Evolutionary conservation across 768 basidiomycete genomes (phyloP).

Genomic region (Collybiopsis luxurians): DNA sequence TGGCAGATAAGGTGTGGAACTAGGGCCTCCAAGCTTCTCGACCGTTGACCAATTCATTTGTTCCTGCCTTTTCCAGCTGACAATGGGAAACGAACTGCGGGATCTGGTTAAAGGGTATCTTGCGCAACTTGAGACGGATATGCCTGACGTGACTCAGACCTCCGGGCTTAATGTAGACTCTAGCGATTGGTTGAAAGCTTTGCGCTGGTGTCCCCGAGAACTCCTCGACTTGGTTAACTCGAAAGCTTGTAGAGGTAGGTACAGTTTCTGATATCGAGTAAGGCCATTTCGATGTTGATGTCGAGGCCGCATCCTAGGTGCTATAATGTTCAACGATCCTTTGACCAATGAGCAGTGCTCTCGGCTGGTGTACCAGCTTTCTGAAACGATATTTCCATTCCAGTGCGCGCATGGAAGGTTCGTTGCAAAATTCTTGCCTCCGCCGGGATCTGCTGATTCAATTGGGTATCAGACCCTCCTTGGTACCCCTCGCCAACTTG

Average conservation of each 20-base stretch:
- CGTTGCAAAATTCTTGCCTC: slow-evolving; percentile 5
- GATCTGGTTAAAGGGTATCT: slow-evolving; percentile 75
- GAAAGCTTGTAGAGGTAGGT: slow-evolving; percentile 88
- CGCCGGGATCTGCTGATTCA: slow-evolving; percentile 6
- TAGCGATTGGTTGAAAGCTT: slow-evolving; percentile 61
- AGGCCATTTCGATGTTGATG: neutral
- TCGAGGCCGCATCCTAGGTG: slow-evolving; percentile 49
- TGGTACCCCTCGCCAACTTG: slow-evolving; percentile 46
- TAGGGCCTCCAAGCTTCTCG: slow-evolving; percentile 9
- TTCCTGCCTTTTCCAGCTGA: slow-evolving; percentile 40
- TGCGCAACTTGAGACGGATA: slow-evolving; percentile 53
- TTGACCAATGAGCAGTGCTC: slow-evolving; percentile 68
- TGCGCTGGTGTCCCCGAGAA: slow-evolving; percentile 81
- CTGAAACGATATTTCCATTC: slow-evolving; percentile 80
- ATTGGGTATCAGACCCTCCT: slow-evolving; percentile 41
- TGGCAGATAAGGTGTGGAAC: slow-evolving; percentile 59
- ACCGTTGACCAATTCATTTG: slow-evolving; percentile 1
- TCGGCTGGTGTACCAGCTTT: slow-evolving; percentile 63
- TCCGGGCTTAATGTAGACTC: slow-evolving; percentile 12
- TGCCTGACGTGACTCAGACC: slow-evolving; percentile 23
- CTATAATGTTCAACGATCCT: slow-evolving; percentile 95
- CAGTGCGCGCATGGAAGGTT: slow-evolving; percentile 96
- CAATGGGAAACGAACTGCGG: slow-evolving; percentile 68
- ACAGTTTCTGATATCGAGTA: neutral
- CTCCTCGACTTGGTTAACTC: slow-evolving; percentile 88